Evolutionary conservation across 2,329 filamentous ascomycete genomes (phyloP).

Genomic region (Neophaeococcomyces mojaviensis): DNA sequence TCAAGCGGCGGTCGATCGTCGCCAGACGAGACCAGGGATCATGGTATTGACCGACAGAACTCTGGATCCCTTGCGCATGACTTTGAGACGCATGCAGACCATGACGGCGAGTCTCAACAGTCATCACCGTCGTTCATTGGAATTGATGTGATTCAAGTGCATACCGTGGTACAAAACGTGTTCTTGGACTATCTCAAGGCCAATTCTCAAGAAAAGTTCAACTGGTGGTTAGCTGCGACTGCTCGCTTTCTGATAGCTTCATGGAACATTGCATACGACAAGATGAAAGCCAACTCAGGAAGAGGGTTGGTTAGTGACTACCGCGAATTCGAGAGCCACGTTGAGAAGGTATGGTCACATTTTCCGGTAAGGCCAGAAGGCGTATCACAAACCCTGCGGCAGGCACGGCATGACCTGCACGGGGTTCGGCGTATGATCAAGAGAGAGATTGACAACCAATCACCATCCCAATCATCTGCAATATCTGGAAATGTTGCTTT

Average conservation of each 20-base stretch:
- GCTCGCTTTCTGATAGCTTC: conserved; percentile 36
- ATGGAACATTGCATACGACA: conserved; percentile 34
- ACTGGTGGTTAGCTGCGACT: conserved; percentile 38
- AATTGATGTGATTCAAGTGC: conserved; percentile 41
- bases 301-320: conserved; percentile 39
- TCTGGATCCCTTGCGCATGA: neutral
- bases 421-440: conserved; percentile 31
- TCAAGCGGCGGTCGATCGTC: conserved; percentile 10
- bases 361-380: conserved; percentile 30
- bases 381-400: conserved; percentile 27
- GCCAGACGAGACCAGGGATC: conserved; percentile 6
- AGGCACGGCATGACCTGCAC: conserved; percentile 30
- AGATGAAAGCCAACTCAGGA: conserved; percentile 31
- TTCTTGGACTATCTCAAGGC: conserved; percentile 26
- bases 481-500: conserved; percentile 16
- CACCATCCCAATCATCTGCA: conserved; percentile 33
- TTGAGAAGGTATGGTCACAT: conserved; percentile 32
- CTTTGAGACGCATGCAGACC: neutral
- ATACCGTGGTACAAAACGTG: conserved; percentile 37
- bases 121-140: conserved; percentile 17
- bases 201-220: conserved; percentile 28
- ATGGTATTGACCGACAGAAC: neutral
- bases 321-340: conserved; percentile 42
- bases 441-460: conserved; percentile 35
- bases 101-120: conserved; percentile 8